Conservation (phyloP, 768 basidiomycete species). For the Phaeolepiota aurea region DNA sequence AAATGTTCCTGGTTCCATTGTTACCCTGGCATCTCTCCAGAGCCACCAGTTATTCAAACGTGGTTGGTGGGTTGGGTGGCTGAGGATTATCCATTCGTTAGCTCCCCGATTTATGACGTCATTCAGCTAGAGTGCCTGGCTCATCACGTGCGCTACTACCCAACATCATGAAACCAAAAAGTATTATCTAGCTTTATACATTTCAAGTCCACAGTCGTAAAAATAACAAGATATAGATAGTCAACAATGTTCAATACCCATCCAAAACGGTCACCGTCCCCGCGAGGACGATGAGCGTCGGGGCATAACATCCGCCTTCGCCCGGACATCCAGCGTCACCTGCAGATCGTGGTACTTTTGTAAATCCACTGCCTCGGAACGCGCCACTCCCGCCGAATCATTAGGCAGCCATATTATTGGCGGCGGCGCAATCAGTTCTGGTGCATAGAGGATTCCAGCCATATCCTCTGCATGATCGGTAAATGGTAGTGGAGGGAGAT, state of each 20-base stretch:
- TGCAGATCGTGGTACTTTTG: slow-evolving; percentile 64
- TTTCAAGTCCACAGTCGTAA: no score
- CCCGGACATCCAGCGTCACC: slow-evolving; percentile 62
- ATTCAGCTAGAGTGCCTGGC: no score
- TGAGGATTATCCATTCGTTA: no score
- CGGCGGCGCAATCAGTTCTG: slow-evolving; percentile 68
- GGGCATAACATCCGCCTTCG: slow-evolving; percentile 40
- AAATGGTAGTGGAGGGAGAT: slow-evolving; percentile 59
- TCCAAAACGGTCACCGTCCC: neutral
- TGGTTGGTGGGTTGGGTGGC: no score
- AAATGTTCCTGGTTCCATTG: no score
- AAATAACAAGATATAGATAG: neutral
- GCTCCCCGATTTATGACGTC: no score
- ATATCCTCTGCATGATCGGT: slow-evolving; percentile 72
- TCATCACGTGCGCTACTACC: neutral
- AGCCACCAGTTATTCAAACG: no score
- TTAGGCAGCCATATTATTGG: slow-evolving; percentile 85
- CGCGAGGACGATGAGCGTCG: slow-evolving; percentile 17
- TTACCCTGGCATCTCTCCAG: no score
- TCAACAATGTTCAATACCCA: slow-evolving; percentile 1
- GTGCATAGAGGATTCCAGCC: slow-evolving; percentile 72
- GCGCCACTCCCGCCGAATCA: slow-evolving; percentile 65
- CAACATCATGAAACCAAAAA: no score
- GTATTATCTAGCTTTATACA: no score
- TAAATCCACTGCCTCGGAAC: slow-evolving; percentile 69